Conservation (phyloP, 1,139 yeast genomes). For the Scheffersomyces cryptocercus region DNA sequence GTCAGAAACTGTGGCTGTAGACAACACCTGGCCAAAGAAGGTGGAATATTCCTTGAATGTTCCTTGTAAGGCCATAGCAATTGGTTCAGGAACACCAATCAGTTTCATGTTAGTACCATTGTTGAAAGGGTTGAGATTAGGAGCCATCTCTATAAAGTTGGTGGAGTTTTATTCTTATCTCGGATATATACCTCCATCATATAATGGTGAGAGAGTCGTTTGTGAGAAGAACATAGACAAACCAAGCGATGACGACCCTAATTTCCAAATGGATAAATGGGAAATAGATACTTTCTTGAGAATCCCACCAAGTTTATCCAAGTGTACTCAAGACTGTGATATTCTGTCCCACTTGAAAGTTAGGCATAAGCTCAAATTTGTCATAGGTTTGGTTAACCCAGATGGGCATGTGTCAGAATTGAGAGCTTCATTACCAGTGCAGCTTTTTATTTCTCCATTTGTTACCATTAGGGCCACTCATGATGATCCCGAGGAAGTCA, state of each 20-base stretch:
- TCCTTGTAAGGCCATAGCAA: slow-evolving; percentile 87
- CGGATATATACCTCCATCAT: slow-evolving; percentile 56
- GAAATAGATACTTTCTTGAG: slow-evolving; percentile 59
- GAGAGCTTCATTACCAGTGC: slow-evolving; percentile 72
- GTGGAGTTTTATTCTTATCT: slow-evolving; percentile 67
- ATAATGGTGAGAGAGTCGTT: slow-evolving; percentile 61
- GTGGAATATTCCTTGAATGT: slow-evolving; percentile 87
- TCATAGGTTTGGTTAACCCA: slow-evolving; percentile 64
- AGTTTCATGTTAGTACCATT: slow-evolving; percentile 76
- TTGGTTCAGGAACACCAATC: slow-evolving; percentile 78
- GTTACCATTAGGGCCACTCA: slow-evolving; percentile 63
- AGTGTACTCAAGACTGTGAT: slow-evolving; percentile 84
- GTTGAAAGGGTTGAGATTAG: slow-evolving; percentile 75
- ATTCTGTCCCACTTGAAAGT: slow-evolving; percentile 61
- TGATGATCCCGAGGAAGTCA: slow-evolving; percentile 18
- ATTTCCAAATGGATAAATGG: slow-evolving; percentile 71
- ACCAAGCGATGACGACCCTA: slow-evolving; percentile 37
- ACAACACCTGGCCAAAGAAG: slow-evolving; percentile 94
- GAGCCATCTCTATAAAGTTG: slow-evolving; percentile 65
- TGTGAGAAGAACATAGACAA: slow-evolving; percentile 36
- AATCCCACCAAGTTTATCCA: slow-evolving; percentile 71
- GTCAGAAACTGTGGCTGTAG: slow-evolving; percentile 90
- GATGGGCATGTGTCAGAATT: slow-evolving; percentile 79
- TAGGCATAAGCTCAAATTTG: slow-evolving; percentile 68
- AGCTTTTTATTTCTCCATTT: slow-evolving; percentile 75